Percentiles rank a stretch among this genome's conserved stretches.
Evolutionary conservation across 306 rosid genomes (phyloP).

Genomic region (Pueraria montana): DNA sequence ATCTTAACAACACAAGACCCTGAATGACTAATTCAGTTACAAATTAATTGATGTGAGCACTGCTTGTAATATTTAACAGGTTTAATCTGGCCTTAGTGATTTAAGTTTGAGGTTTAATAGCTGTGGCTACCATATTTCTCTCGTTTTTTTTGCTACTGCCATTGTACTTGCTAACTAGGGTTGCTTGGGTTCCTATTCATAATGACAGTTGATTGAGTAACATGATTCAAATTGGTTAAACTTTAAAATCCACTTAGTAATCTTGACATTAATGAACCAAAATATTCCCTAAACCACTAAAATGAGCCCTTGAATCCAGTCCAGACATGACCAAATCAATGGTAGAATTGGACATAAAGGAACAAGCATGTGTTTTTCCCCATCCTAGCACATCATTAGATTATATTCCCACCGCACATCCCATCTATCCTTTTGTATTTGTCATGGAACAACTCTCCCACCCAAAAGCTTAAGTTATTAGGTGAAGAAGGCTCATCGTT

Average conservation of each 20-base stretch:
- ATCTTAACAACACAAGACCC: not conserved
- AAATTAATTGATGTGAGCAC: not conserved
- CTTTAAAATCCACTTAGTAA: not conserved
- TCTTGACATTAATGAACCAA: not conserved
- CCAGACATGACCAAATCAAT: not conserved
- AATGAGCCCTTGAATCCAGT: not conserved
- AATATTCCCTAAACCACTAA: not conserved
- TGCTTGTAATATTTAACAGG: not conserved
- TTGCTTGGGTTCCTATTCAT: not conserved
- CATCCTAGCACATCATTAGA: not conserved
- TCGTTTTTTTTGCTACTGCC: not conserved
- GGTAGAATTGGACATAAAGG: not conserved
- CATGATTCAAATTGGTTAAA: not conserved
- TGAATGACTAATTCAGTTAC: not conserved
- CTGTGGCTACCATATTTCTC: not conserved
- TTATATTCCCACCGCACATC: not conserved
- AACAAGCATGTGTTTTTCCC: not conserved
- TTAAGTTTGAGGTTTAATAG: not conserved
- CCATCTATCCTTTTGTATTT: not conserved
- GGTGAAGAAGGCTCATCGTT: conserved; percentile 1
- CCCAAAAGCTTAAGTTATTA: not conserved
- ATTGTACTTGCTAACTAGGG: not conserved
- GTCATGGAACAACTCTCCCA: not conserved
- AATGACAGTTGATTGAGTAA: not conserved
- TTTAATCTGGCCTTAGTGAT: not conserved